phyloP scores from a whole-genome alignment of 345 rosid species.

The Gossypium longicalyx region DNA sequence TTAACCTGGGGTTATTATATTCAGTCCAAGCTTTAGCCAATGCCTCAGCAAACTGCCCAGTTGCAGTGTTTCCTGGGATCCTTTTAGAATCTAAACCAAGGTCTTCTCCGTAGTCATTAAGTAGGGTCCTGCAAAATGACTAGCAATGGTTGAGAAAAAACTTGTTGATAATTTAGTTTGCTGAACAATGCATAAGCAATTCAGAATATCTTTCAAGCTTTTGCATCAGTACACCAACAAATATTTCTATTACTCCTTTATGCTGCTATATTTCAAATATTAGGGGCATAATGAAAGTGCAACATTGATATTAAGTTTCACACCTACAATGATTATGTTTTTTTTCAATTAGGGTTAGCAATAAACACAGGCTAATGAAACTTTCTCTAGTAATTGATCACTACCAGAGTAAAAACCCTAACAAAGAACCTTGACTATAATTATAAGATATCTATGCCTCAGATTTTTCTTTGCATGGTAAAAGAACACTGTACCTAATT shows the following conservation, averaged over 20 bases:
- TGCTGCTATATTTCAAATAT: background rate
- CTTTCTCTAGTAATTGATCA: slow-evolving; percentile 5
- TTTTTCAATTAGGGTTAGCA: background rate
- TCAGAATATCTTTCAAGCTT: background rate
- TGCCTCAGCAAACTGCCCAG: slow-evolving; percentile 59
- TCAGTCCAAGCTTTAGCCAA: slow-evolving; percentile 87
- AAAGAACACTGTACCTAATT: background rate
- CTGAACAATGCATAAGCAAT: background rate
- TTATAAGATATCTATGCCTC: background rate
- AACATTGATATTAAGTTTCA: background rate
- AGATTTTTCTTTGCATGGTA: background rate
- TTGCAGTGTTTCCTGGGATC: slow-evolving; percentile 54
- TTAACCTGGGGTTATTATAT: slow-evolving; percentile 70
- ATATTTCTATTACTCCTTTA: background rate
- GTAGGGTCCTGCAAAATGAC: slow-evolving; percentile 57
- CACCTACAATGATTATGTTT: background rate
- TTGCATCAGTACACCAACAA: background rate
- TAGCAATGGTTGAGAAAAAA: slow-evolving; percentile 18
- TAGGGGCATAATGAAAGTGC: background rate
- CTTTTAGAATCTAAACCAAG: slow-evolving; percentile 67
- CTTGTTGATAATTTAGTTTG: background rate
- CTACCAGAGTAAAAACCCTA: background rate
- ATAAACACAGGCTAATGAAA: background rate
- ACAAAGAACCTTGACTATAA: background rate
- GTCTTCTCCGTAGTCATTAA: slow-evolving; percentile 50